phyloP scores from a whole-genome alignment of 176 grass and related monocot genomes.

The Elaeis guineensis region DNA sequence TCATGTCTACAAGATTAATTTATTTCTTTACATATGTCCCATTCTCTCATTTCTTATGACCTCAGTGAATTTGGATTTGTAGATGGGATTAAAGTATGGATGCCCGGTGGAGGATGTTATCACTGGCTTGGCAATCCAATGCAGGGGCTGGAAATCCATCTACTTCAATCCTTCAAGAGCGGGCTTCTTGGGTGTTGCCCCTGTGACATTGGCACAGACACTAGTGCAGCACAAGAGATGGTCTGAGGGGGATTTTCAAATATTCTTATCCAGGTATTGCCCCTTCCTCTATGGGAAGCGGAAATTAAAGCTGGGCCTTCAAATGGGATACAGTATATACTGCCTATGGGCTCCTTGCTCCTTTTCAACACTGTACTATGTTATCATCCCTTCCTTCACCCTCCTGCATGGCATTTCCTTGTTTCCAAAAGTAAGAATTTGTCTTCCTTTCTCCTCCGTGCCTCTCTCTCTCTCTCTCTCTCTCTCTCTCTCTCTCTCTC shows the following conservation, averaged over 20 bases:
- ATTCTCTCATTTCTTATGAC: neutral
- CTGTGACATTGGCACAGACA: slow-evolving; percentile 19
- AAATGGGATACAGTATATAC: neutral
- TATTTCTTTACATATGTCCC: too few relatives aligned
- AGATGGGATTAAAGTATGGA: slow-evolving; percentile 42
- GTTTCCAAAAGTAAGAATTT: slow-evolving; percentile 14
- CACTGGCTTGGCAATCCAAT: slow-evolving; percentile 39
- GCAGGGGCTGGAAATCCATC: slow-evolving; percentile 37
- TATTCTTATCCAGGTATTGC: slow-evolving; percentile 19
- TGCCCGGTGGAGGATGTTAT: slow-evolving; percentile 34
- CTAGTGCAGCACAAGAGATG: slow-evolving; percentile 21
- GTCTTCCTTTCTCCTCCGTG: too few relatives aligned
- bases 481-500: too few relatives aligned
- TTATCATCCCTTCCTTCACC: neutral
- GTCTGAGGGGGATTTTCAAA: slow-evolving; percentile 15
- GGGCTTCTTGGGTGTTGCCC: slow-evolving; percentile 28
- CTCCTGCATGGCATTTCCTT: slow-evolving; percentile 14
- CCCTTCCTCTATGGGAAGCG: slow-evolving; percentile 9
- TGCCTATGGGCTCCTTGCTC: slow-evolving; percentile 18
- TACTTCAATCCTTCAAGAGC: slow-evolving; percentile 20
- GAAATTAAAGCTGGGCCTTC: slow-evolving; percentile 3
- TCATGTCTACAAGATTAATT: too few relatives aligned
- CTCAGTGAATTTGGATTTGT: neutral
- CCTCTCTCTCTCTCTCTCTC: neutral
- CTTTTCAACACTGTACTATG: slow-evolving; percentile 2